Evolutionary conservation across 2,329 filamentous ascomycete genomes (phyloP).

Genomic region (Clonostachys solani): DNA sequence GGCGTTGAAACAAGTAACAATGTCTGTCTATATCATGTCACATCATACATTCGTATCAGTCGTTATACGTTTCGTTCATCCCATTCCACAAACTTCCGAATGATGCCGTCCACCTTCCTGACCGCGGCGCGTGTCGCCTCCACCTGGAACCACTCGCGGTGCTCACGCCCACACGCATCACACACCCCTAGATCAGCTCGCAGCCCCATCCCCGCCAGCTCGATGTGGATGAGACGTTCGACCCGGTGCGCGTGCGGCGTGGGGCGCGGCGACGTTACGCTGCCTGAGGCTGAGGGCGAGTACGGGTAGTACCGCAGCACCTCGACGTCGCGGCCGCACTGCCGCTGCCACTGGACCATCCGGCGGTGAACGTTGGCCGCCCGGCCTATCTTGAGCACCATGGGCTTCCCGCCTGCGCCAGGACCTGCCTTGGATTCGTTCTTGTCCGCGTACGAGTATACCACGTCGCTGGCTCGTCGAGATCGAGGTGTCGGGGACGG

Average conservation of each 20-base stretch:
- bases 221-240: conserved; percentile 85
- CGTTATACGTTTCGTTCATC: no score
- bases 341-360: conserved; percentile 87
- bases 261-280: not conserved
- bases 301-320: conserved; percentile 93
- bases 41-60: no score
- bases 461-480: conserved; percentile 49
- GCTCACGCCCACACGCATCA: conserved; percentile 73
- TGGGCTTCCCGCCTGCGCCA: conserved; percentile 46
- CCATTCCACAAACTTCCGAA: conserved; percentile 65
- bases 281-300: conserved; percentile 9
- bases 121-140: conserved; percentile 69
- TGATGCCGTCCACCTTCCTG: conserved; percentile 60
- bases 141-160: conserved; percentile 95
- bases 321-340: conserved; percentile 86
- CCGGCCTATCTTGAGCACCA: conserved; percentile 63
- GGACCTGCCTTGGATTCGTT: conserved; percentile 1
- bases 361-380: conserved; percentile 83
- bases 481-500: conserved; percentile 29
- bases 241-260: conserved; percentile 84
- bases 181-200: conserved; percentile 57
- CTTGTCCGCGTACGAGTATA: conserved; percentile 41
- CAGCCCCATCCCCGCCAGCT: conserved; percentile 63
- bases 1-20: no score
- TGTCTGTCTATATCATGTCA: no score